phyloP scores from a whole-genome alignment of 495 filamentous ascomycete species.

The Tuber borchii region DNA sequence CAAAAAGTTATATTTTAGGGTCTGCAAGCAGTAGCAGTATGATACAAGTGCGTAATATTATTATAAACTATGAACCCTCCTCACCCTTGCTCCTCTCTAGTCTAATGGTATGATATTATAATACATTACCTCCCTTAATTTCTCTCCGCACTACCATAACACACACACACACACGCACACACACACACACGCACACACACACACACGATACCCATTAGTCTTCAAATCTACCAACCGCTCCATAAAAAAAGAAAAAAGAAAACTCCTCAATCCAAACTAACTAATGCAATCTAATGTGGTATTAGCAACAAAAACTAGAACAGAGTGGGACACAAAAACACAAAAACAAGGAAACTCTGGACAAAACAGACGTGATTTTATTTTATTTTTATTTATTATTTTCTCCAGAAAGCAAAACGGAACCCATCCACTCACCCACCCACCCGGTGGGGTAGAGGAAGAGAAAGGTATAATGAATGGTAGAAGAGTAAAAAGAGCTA shows the following conservation, averaged over 20 bases:
- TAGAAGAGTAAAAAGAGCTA: not conserved
- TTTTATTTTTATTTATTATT: not conserved
- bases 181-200: too few relatives aligned
- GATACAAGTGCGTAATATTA: too few relatives aligned
- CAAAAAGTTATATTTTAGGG: too few relatives aligned
- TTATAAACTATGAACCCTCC: slow-evolving; percentile 29
- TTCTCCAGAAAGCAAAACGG: not conserved
- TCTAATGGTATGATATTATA: not conserved
- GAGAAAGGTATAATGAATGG: not conserved
- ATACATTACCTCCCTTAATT: not conserved
- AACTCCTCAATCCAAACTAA: not conserved
- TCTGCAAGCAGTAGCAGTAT: too few relatives aligned
- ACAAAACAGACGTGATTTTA: not conserved
- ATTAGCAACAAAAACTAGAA: not conserved
- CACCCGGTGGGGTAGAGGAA: not conserved
- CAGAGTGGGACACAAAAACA: not conserved
- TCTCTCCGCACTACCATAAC: not conserved
- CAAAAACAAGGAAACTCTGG: not conserved
- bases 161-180: too few relatives aligned
- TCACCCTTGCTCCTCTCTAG: not conserved
- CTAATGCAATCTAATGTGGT: not conserved
- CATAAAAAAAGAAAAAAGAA: not conserved
- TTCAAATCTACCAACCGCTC: not conserved
- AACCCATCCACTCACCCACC: not conserved
- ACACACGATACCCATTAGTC: not conserved